A percentile compares a stretch with the other conserved stretches of the same genome.
Evolutionary conservation across 805 yeast species (phyloP).

Genomic region (Sungouiozyma intestinalis): DNA sequence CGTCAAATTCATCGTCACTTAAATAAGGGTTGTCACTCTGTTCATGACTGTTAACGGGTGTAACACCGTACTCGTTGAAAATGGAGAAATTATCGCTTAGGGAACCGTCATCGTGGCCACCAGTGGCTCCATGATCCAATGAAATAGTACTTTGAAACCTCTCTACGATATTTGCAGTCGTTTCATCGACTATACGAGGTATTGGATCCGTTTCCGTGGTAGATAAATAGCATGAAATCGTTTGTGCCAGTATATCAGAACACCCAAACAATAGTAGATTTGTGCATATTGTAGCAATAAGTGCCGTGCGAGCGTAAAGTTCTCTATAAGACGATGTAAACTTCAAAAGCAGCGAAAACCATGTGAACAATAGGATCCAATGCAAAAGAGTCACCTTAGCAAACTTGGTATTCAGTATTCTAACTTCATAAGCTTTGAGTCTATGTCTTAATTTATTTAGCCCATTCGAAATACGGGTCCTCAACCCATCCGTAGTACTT

Average conservation of each 20-base stretch:
- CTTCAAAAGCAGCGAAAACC: slow-evolving; percentile 40
- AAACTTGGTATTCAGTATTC: slow-evolving; percentile 11
- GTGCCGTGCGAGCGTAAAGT: slow-evolving; percentile 51
- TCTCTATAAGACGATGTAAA: slow-evolving; percentile 49
- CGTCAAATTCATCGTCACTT: slow-evolving; percentile 2
- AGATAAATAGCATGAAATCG: slow-evolving; percentile 35
- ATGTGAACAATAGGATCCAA: slow-evolving; percentile 38
- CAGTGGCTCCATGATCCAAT: background rate
- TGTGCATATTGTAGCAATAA: slow-evolving; percentile 71
- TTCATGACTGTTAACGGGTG: slow-evolving; percentile 6
- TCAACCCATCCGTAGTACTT: background rate
- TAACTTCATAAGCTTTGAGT: background rate
- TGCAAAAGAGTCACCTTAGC: slow-evolving; percentile 48
- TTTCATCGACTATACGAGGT: slow-evolving; percentile 11
- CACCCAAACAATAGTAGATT: slow-evolving; percentile 76
- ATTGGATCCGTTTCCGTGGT: slow-evolving; percentile 12
- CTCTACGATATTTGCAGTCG: slow-evolving; percentile 8
- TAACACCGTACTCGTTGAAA: slow-evolving; percentile 22
- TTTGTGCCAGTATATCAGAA: slow-evolving; percentile 87
- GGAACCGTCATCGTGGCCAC: slow-evolving; percentile 8
- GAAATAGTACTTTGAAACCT: slow-evolving; percentile 3
- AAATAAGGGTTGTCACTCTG: background rate
- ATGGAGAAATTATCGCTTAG: slow-evolving; percentile 19
- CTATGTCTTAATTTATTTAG: background rate
- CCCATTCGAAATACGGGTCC: background rate